Percentiles rank a stretch among this genome's conserved stretches.
phyloP scores from a whole-genome alignment of 2,329 filamentous ascomycete genomes.

The Neonectria punicea region DNA sequence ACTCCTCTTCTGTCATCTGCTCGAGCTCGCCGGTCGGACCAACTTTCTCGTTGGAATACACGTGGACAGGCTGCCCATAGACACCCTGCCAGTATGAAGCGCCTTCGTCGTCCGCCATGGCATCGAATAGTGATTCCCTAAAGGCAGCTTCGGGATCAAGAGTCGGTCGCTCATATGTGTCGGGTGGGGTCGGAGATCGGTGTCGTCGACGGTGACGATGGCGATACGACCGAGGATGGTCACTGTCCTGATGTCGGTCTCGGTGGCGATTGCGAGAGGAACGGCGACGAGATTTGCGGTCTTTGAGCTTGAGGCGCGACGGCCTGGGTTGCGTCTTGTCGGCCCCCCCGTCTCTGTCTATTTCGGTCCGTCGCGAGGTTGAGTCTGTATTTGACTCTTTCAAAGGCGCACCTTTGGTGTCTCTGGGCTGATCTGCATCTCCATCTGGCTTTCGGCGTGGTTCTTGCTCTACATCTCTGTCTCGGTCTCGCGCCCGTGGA shows the following conservation, averaged over 20 bases:
- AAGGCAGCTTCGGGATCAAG: constrained; percentile 82
- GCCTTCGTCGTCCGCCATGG: constrained; percentile 95
- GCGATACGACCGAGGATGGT: constrained; percentile 35
- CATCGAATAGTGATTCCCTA: constrained; percentile 93
- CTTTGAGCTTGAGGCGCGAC: constrained; percentile 50
- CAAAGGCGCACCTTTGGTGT: constrained; percentile 8
- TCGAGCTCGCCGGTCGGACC: constrained; percentile 71
- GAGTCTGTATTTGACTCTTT: background rate
- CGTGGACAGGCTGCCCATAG: constrained; percentile 95
- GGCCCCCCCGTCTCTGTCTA: constrained; percentile 25
- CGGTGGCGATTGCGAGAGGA: constrained; percentile 39
- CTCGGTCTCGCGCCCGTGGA: constrained; percentile 19
- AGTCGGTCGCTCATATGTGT: constrained; percentile 57
- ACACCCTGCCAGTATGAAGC: constrained; percentile 94
- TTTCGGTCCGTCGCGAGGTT: background rate
- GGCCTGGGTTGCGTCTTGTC: constrained; percentile 43
- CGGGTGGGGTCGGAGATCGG: constrained; percentile 58
- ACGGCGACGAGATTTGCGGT: constrained; percentile 43
- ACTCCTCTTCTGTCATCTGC: constrained; percentile 92
- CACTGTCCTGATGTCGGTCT: constrained; percentile 33
- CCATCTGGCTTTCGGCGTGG: constrained; percentile 2
- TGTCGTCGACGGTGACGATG: constrained; percentile 48
- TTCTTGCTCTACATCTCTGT: constrained; percentile 3
- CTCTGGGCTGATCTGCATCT: background rate
- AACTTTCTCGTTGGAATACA: constrained; percentile 67